Evolutionary conservation across 2,329 filamentous ascomycete species (phyloP).

Genomic region (Fusarium nisikadoi): DNA sequence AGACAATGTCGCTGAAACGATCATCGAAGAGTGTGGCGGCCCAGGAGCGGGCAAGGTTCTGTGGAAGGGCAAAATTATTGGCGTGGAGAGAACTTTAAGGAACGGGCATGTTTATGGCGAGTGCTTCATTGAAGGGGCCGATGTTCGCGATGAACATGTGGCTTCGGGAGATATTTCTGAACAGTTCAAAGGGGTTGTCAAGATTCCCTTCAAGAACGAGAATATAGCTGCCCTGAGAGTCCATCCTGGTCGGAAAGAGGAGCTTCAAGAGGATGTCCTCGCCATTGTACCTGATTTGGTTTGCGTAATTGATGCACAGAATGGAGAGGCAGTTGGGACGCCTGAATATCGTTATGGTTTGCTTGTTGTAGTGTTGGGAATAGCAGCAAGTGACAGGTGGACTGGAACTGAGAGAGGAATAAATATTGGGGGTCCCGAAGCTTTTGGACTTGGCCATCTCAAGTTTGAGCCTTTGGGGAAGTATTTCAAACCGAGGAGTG

Average conservation of each 20-base stretch:
- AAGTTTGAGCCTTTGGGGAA: constrained; percentile 59
- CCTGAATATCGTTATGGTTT: constrained; percentile 67
- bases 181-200: constrained; percentile 60
- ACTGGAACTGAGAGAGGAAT: constrained; percentile 58
- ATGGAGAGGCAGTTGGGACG: constrained; percentile 65
- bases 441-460: constrained; percentile 60
- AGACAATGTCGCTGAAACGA: constrained; percentile 65
- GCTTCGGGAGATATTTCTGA: background rate
- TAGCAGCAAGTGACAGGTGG: constrained; percentile 58
- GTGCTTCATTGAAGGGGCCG: constrained; percentile 63
- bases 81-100: constrained; percentile 65
- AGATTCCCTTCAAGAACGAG: constrained; percentile 79
- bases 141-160: constrained; percentile 49
- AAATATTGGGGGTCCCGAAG: constrained; percentile 60
- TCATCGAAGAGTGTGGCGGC: constrained; percentile 68
- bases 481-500: constrained; percentile 61
- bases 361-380: constrained; percentile 60
- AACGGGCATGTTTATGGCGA: constrained; percentile 70
- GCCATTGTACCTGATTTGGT: constrained; percentile 68
- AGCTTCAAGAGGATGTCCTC: constrained; percentile 56
- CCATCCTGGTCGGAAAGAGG: constrained; percentile 47
- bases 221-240: constrained; percentile 69
- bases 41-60: constrained; percentile 63
- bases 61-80: constrained; percentile 73
- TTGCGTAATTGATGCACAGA: constrained; percentile 64